Base-by-base conservation (phyloP, 2,329 filamentous ascomycete genomes). In the Calonectria pseudoreteaudii region DNA sequence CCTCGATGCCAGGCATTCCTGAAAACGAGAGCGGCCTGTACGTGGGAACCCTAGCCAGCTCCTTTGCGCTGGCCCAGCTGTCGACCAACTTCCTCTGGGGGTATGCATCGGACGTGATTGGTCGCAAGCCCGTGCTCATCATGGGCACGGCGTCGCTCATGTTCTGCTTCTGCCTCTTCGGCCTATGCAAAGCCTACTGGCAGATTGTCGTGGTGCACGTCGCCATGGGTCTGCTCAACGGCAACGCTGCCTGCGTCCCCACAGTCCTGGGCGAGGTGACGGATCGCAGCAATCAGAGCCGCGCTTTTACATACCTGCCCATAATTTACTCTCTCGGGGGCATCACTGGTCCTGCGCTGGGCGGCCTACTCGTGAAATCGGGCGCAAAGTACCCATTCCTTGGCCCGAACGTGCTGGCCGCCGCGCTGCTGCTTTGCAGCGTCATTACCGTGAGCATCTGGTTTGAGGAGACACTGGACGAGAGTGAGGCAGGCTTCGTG, bases 251-350 rank as follows among this genome's bases (percentile, higher is more conserved):
- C 6, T 93, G 98, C 16, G 95, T 99, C 18, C 96, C 95, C 10
- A 98, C 97, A 0, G 98, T 96, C 64, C 85, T 99, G 64, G 97
- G 97, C 50, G 97, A 99, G 84, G 94, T 99, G 67, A 99, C 97
- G 2, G 96, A 98, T 82, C 92, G 95, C 69, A 97, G 94, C 76
- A 99, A 99, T 83, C 97, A 99, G 88, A 97, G 95, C 81, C 91
- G 91, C 68, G 97, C 95, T 0, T 99, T 99, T 80, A 97, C 94
- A 2, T 99, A 98, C 86, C 87, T 99, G 52, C 97, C 97, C 0
- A 94, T 98, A 49, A 93, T 98, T n/a, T 99, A 99, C 84, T 96
- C 96, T 5, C 88, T 99, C 41, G 97, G 97, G 23, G 95, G 94
- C 53, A 98, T 99, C 74, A 97, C 96, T 0, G 97, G 97, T 0